phyloP scores from a whole-genome alignment of 1,284 basidiomycete genomes.

The Cutaneotrichosporon arboriforme region DNA sequence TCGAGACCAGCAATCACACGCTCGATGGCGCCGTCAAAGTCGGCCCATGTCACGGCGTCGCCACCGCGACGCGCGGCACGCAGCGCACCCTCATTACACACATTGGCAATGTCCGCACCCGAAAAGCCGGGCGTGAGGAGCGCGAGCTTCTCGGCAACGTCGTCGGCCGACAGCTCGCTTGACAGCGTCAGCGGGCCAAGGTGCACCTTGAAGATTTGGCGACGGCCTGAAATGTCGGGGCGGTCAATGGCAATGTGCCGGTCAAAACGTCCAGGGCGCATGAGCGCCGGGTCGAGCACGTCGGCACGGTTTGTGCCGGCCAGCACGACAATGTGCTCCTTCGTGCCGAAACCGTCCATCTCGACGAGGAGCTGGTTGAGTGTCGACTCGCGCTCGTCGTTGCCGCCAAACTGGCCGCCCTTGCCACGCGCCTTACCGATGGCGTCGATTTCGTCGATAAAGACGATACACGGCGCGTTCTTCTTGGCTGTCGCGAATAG shows the following conservation, averaged over 20 bases:
- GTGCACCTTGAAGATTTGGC: constrained; percentile 92
- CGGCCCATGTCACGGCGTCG: constrained; percentile 71
- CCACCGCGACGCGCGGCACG: constrained; percentile 83
- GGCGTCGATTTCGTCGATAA: constrained; percentile 85
- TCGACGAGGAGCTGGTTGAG: constrained; percentile 97
- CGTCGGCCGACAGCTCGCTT: constrained; percentile 55
- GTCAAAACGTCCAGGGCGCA: constrained; percentile 97
- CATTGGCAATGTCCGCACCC: constrained; percentile 97
- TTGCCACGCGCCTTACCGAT: constrained; percentile 95
- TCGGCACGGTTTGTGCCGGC: constrained; percentile 96
- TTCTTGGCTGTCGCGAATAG: constrained; percentile 97
- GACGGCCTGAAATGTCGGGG: constrained; percentile 87
- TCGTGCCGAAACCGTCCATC: constrained; percentile 98
- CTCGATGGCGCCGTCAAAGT: constrained; percentile 98
- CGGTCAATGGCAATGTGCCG: constrained; percentile 93
- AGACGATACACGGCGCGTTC: constrained; percentile 92
- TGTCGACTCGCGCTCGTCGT: constrained; percentile 96
- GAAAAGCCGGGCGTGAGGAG: constrained; percentile 97
- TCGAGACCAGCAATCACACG: constrained; percentile 96
- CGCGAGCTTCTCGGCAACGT: constrained; percentile 83
- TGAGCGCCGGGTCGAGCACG: constrained; percentile 87
- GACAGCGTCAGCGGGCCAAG: constrained; percentile 75
- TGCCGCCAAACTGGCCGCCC: constrained; percentile 82
- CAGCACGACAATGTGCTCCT: constrained; percentile 92
- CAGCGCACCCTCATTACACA: constrained; percentile 95